A percentile compares a stretch with the other conserved stretches of the same genome.
Evolutionary conservation across 805 yeast genomes (phyloP).

Genomic region (Candida patagonica): DNA sequence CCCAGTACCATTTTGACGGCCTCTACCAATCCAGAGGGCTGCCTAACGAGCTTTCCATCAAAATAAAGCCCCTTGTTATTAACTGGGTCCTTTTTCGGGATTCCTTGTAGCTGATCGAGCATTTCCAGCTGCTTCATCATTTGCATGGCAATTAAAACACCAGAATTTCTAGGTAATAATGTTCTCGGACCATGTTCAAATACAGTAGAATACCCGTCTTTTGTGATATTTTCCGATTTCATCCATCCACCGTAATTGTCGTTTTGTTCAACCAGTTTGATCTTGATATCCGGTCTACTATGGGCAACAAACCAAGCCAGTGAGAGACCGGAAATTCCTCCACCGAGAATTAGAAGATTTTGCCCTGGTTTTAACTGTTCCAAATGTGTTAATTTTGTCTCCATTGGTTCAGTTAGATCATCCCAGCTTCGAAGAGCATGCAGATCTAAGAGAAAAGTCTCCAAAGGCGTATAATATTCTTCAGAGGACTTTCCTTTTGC

Average conservation of each 20-base stretch:
- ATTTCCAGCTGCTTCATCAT: slow-evolving; percentile 35
- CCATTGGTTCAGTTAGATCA: slow-evolving; percentile 22
- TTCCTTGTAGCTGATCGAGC: slow-evolving; percentile 45
- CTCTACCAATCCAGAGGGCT: slow-evolving; percentile 21
- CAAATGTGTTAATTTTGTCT: slow-evolving; percentile 21
- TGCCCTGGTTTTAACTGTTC: slow-evolving; percentile 24
- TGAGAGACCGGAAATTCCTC: slow-evolving; percentile 80
- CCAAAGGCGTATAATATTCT: not conserved
- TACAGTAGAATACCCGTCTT: slow-evolving; percentile 24
- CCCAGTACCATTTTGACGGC: slow-evolving; percentile 16
- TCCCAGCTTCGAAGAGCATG: slow-evolving; percentile 18
- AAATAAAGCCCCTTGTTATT: slow-evolving; percentile 61
- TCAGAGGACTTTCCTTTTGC: slow-evolving; percentile 3
- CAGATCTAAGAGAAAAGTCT: slow-evolving; percentile 4
- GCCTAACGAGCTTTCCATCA: slow-evolving; percentile 21
- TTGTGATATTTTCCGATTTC: slow-evolving; percentile 28
- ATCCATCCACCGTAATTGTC: slow-evolving; percentile 74
- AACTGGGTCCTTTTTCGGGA: slow-evolving; percentile 49
- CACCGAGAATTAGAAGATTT: slow-evolving; percentile 68
- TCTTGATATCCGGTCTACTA: slow-evolving; percentile 66
- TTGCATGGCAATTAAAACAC: slow-evolving; percentile 32
- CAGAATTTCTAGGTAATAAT: slow-evolving; percentile 71
- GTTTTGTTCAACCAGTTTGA: slow-evolving; percentile 53
- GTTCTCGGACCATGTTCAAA: slow-evolving; percentile 92
- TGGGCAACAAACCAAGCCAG: slow-evolving; percentile 37